Conservation (phyloP, 164 flowering plant species). For the Stephania cephalantha region DNA sequence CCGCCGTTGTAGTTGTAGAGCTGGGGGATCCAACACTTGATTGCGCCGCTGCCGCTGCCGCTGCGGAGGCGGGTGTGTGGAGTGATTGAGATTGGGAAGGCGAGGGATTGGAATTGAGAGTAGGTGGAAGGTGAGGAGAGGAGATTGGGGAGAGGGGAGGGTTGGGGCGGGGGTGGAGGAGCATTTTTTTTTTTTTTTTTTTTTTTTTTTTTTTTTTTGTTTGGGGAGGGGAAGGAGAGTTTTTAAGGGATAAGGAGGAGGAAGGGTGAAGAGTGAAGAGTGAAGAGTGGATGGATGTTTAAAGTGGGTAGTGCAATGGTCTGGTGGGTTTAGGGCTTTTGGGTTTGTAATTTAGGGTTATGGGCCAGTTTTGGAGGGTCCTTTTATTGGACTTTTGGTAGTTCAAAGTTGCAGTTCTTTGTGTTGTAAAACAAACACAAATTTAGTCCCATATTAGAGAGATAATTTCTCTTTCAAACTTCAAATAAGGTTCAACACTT, state of each 20-base stretch:
- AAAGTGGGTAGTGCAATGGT: too few relatives aligned
- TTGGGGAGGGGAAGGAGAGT: neutral
- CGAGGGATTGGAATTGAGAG: conserved; percentile 19
- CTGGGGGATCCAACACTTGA: conserved; percentile 40
- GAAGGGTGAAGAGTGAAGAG: too few relatives aligned
- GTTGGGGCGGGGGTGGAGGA: conserved; percentile 29
- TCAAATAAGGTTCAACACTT: too few relatives aligned
- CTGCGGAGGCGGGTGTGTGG: neutral
- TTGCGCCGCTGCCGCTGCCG: conserved; percentile 6
- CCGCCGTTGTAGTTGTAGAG: conserved; percentile 53
- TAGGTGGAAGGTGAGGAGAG: conserved; percentile 26
- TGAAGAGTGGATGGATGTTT: neutral
- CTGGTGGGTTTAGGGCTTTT: too few relatives aligned
- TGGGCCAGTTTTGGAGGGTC: too few relatives aligned
- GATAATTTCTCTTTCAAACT: too few relatives aligned
- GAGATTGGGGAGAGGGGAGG: conserved; percentile 14
- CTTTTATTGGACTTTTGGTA: too few relatives aligned
- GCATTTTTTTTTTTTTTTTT: conserved; percentile 32
- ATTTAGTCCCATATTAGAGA: too few relatives aligned
- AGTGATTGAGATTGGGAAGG: neutral
- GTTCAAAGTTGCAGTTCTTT: too few relatives aligned
- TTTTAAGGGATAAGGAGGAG: conserved; percentile 1
- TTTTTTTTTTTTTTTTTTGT: conserved; percentile 23
- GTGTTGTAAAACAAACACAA: too few relatives aligned
- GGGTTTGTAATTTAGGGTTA: too few relatives aligned